phyloP scores from a whole-genome alignment of 495 filamentous ascomycete genomes.

The Lasiosphaeria ovina region DNA sequence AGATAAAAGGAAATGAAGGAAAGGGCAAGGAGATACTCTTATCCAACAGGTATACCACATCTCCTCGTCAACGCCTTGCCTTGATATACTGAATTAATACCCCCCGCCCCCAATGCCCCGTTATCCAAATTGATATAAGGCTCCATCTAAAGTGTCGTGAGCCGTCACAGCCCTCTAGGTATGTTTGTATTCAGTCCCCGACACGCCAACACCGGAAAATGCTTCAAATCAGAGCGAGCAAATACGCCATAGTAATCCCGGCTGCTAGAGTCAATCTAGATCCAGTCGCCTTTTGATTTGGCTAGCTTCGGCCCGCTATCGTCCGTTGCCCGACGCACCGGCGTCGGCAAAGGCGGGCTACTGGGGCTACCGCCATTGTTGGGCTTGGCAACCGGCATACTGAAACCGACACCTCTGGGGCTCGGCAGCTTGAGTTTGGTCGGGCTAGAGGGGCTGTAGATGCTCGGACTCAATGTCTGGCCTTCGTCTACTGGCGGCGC shows the following conservation, averaged over 20 bases:
- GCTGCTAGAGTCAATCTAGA: constrained; percentile 10
- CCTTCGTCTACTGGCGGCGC: not conserved
- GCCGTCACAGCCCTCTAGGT: not conserved
- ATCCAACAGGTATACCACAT: not conserved
- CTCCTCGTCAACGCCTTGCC: constrained; percentile 15
- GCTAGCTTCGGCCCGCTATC: constrained; percentile 3
- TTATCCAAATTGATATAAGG: constrained; percentile 1
- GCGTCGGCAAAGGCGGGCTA: constrained; percentile 21
- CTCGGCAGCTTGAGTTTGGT: constrained; percentile 43
- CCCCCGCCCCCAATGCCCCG: not conserved
- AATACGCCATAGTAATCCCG: not conserved
- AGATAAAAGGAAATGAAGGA: not conserved
- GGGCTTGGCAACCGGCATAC: constrained; percentile 15
- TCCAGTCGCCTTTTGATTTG: constrained; percentile 28
- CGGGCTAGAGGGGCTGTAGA: constrained; percentile 42
- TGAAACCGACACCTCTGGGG: constrained; percentile 45
- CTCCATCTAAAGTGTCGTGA: not conserved
- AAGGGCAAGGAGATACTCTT: constrained; percentile 1
- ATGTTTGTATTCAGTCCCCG: not conserved
- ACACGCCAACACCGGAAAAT: not conserved
- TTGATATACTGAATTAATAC: not conserved
- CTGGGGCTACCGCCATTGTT: constrained; percentile 10
- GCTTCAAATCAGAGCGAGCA: constrained; percentile 2
- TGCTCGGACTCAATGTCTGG: constrained; percentile 37
- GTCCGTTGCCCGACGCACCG: constrained; percentile 16